phyloP scores from a whole-genome alignment of 768 basidiomycete species.

The Candolleomyces eurysporus region DNA sequence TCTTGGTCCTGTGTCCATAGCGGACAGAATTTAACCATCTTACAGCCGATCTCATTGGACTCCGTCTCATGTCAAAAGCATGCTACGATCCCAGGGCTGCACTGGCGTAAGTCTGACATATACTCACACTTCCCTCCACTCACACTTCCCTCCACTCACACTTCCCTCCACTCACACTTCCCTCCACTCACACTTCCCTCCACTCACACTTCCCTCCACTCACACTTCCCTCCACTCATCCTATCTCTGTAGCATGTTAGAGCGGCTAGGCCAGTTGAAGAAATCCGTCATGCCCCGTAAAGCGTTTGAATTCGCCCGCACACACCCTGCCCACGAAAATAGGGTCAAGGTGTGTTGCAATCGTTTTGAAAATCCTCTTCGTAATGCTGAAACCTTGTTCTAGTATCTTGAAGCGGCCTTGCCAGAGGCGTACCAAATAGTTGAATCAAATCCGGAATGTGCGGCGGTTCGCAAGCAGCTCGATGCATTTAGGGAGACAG shows the following conservation, averaged over 20 bases:
- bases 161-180: not conserved
- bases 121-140: not conserved
- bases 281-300: slow-evolving; percentile 25
- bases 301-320: slow-evolving; percentile 61
- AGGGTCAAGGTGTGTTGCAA: slow-evolving; percentile 60
- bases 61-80: slow-evolving; percentile 75
- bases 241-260: slow-evolving; percentile 56
- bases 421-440: slow-evolving; percentile 55
- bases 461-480: slow-evolving; percentile 36
- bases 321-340: slow-evolving; percentile 75
- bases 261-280: slow-evolving; percentile 61
- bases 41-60: slow-evolving; percentile 82
- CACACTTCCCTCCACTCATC: not conserved
- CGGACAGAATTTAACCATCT: not conserved
- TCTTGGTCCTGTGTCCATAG: not conserved
- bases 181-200: not conserved
- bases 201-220: not conserved
- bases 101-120: slow-evolving; percentile 50
- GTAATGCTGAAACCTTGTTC: no score
- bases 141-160: not conserved
- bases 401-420: slow-evolving; percentile 54
- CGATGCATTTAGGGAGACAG: slow-evolving; percentile 26
- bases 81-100: slow-evolving; percentile 87
- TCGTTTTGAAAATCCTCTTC: not conserved
- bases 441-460: slow-evolving; percentile 58